These are phyloP conservation scores for Fusarium dimerum DNA, from an alignment of 2,329 filamentous ascomycete genomes.

Conservation along the genomic window DNA sequence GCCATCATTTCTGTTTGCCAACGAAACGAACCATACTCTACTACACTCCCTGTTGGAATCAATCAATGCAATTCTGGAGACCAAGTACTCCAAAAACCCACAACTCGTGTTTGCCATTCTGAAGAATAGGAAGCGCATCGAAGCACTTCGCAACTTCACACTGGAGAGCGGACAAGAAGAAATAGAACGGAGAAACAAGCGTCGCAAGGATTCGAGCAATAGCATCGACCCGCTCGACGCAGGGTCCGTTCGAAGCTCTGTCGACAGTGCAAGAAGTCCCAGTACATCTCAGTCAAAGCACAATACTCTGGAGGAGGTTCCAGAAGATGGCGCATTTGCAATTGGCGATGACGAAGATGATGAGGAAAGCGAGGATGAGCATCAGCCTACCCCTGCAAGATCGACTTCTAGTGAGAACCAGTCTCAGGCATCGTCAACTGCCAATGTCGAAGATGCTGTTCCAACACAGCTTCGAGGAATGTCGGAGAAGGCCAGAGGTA, in stretches of 20 bases:
- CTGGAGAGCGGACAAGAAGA: slow-evolving; percentile 91
- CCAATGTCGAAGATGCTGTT: slow-evolving; percentile 72
- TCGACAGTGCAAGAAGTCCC: slow-evolving; percentile 68
- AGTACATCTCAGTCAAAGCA: slow-evolving; percentile 31
- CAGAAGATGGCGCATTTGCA: slow-evolving; percentile 77
- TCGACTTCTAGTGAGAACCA: slow-evolving; percentile 66
- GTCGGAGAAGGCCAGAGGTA: slow-evolving; percentile 96
- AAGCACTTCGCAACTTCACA: slow-evolving; percentile 83
- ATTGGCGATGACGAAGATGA: slow-evolving; percentile 83
- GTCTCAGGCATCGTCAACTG: slow-evolving; percentile 68
- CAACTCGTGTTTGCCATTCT: slow-evolving; percentile 79
- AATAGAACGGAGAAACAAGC: slow-evolving; percentile 75
- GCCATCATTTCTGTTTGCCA: slow-evolving; percentile 87
- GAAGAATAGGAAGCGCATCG: slow-evolving; percentile 79
- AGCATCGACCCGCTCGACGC: slow-evolving; percentile 52
- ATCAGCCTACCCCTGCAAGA: slow-evolving; percentile 58
- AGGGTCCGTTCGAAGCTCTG: slow-evolving; percentile 59
- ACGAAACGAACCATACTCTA: slow-evolving; percentile 85
- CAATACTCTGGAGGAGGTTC: slow-evolving; percentile 34
- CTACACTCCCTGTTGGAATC: slow-evolving; percentile 83
- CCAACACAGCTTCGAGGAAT: slow-evolving; percentile 84
- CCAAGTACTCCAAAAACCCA: slow-evolving; percentile 80
- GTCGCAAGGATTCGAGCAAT: slow-evolving; percentile 63
- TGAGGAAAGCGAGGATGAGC: slow-evolving; percentile 47
- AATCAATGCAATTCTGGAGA: slow-evolving; percentile 86